Base-by-base conservation (phyloP, 1,139 yeast genomes). In the Hansenula sp. region DNA sequence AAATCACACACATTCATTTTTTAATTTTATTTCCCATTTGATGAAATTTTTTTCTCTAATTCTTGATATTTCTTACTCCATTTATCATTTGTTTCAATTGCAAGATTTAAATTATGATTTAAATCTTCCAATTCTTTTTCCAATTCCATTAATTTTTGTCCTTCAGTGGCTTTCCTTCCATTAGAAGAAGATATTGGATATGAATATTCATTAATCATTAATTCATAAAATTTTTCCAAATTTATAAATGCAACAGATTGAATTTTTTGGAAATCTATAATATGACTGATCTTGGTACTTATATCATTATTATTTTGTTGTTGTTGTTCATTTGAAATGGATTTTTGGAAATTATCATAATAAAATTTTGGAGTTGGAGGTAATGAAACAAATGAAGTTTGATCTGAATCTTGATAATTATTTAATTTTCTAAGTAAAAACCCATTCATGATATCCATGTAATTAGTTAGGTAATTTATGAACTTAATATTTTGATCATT, bases 51-150 rank as follows among this genome's bases (percentile, higher is more conserved):
- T 6, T 29, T 13, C 19, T 36, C 34, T 28, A 37, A 20, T 4
- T 31, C 35, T n/a, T 27, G 35, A 24, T 40, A 50, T 31, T 37
- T 47, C 20, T 53, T 58, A 41, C 68, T 69, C 79, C 78, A 74
- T 43, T 68, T 66, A 29, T 74, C 78, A 29, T 71, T 61, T 1
- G 75, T 69, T 36, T 63, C 66, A 45, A 73, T 57, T 0, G 79
- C 74, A 33, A 65, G 66, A 38, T 69, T 62, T 68, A 76, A 66
- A 45, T 71, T 73, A 32, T 59, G 55, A 20, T 63, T 64, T 39
- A 71, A 64, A 10, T 50, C 45, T 22, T 62, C 65, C 40, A 72
- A 60, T 42, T 73, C 74, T 16, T 57, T 57, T 42, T 61, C 60
- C 37, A 73, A 56, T 38, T 59, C 38, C 2, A 4, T 60, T 24